These are phyloP conservation scores for Auricularia cornea DNA, from an alignment of 768 basidiomycete species.

Conservation along the genomic window DNA sequence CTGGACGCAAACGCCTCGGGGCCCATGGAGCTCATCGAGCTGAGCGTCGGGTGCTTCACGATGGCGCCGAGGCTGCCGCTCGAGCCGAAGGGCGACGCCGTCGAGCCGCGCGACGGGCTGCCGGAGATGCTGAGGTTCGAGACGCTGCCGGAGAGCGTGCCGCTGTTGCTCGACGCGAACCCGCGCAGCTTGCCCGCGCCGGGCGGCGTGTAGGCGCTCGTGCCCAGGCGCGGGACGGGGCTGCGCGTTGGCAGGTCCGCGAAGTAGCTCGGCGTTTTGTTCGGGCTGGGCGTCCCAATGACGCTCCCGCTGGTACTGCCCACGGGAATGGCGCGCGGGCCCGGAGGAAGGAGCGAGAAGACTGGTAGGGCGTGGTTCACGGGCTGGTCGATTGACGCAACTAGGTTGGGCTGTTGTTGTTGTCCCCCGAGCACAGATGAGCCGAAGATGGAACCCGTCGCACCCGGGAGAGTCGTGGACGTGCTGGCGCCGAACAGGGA, in stretches of 20 bases:
- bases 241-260: conserved; percentile 69
- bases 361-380: conserved; percentile 59
- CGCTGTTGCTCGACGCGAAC: conserved; percentile 35
- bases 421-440: neutral
- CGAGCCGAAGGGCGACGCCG: neutral
- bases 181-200: conserved; percentile 62
- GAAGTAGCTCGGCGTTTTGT: conserved; percentile 69
- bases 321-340: conserved; percentile 63
- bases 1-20: conserved; percentile 55
- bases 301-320: conserved; percentile 17
- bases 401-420: conserved; percentile 6
- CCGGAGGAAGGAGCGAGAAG: conserved; percentile 49
- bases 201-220: conserved; percentile 44
- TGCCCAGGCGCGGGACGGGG: conserved; percentile 48
- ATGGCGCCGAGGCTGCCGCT: neutral
- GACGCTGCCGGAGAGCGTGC: neutral
- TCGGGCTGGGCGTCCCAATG: conserved; percentile 15
- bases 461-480: neutral
- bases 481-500: conserved; percentile 15
- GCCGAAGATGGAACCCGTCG: conserved; percentile 4
- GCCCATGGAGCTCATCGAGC: conserved; percentile 15
- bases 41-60: neutral
- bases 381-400: conserved; percentile 81
- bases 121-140: neutral
- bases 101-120: neutral